These are phyloP conservation scores for Glycine latifolia DNA, from an alignment of 306 rosid genomes.

Conservation along the genomic window DNA sequence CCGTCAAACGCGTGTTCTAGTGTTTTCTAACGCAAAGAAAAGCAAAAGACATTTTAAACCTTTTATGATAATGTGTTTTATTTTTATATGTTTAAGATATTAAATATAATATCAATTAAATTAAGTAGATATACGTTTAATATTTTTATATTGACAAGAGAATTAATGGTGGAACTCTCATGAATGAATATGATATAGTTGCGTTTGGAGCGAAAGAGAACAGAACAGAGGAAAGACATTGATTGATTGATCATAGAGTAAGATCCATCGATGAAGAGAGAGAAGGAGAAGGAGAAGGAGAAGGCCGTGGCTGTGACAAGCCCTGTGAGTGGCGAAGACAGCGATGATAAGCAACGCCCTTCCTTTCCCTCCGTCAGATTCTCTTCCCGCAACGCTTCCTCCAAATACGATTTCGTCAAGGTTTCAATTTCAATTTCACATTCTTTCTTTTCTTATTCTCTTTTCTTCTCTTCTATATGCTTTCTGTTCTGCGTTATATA, in stretches of 20 bases:
- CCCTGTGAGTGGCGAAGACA: slow-evolving; percentile 57
- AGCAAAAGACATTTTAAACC: too few relatives aligned
- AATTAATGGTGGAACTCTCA: too few relatives aligned
- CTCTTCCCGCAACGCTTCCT: slow-evolving; percentile 81
- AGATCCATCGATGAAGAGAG: slow-evolving; percentile 11
- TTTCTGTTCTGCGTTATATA: neutral
- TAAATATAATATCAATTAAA: too few relatives aligned
- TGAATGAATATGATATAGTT: too few relatives aligned
- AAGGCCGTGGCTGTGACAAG: slow-evolving; percentile 50
- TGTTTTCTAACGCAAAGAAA: too few relatives aligned
- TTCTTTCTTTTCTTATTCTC: neutral
- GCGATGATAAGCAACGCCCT: slow-evolving; percentile 49
- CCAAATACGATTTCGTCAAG: slow-evolving; percentile 98
- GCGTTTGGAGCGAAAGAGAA: neutral
- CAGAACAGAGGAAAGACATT: too few relatives aligned
- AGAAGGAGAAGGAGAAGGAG: slow-evolving; percentile 45
- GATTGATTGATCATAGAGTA: neutral
- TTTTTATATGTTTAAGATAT: too few relatives aligned
- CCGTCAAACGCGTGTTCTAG: too few relatives aligned
- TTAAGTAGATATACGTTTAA: too few relatives aligned
- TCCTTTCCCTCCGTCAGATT: slow-evolving; percentile 62
- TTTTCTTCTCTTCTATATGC: neutral
- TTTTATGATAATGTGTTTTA: too few relatives aligned
- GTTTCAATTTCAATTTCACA: slow-evolving; percentile 35
- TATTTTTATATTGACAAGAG: too few relatives aligned